Evolutionary conservation across 805 yeast species (phyloP), one percentile per base, ranked within the genome.

Genomic region (Monosporozyma servazzii): DNA sequence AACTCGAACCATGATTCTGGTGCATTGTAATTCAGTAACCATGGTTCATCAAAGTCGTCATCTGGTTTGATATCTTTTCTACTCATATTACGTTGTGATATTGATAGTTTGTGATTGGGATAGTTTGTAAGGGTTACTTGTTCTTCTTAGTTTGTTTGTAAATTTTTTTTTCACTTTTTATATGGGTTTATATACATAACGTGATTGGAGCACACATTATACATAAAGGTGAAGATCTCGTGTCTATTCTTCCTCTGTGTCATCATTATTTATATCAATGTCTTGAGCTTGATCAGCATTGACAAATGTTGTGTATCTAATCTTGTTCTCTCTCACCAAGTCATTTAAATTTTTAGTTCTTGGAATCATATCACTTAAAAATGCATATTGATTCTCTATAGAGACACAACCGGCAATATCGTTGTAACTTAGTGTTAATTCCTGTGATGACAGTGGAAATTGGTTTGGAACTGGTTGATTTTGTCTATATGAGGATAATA

Each of bases 361-460:
- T 11, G 64, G 66, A 20, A 65, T 48, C 39, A 64, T 55, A 30
- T 65, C 67, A 20, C 55, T 50, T 33, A 64, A 43, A 42, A 63
- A 62, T 29, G 54, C 55, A 50, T 55, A 61, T 10, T 56, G 53
- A 23, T 60, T 63, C 20, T 54, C 48, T 30, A 53, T 54, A 0
- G 58, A 47, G 2, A 60, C 54, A 9, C 53, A 53, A 29, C 56
- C 52, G 4, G 66, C 54, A 18, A 64, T 50, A 49, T 63, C 63
- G 27, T 58, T 58, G 37, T 64, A 64, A 1, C 52, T 55, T 17
- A 64, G 23, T 5, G n/a, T n/a, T 33, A 31, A 7, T 4, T 25
- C 45, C n/a, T 6, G 23, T 36, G 45, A n/a, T 15, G 44, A 46
- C 6, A 15, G 6, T 20, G n/a, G 20, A 11, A 17, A 13, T 42